phyloP scores from a whole-genome alignment of 257 asterid genomes.

The Apocynum venetum region DNA sequence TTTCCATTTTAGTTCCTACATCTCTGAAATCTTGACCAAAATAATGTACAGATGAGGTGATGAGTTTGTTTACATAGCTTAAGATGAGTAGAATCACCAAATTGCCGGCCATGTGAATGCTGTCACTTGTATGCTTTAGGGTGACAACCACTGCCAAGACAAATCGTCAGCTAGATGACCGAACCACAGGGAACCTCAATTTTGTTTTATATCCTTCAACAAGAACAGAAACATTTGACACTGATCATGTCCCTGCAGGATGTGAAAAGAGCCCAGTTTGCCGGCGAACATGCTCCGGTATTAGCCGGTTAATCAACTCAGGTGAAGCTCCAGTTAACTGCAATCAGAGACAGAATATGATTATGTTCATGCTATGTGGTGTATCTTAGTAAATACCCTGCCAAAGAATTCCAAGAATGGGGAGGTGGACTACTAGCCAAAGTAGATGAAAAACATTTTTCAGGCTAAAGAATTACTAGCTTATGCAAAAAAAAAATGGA shows the following conservation, averaged over 20 bases:
- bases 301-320: slow-evolving; percentile 53
- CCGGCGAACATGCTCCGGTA: slow-evolving; percentile 44
- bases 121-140: slow-evolving; percentile 39
- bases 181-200: slow-evolving; percentile 3
- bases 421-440: background rate
- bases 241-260: slow-evolving; percentile 22
- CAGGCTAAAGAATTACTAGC: background rate
- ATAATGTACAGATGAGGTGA: slow-evolving; percentile 58
- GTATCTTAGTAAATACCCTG: background rate
- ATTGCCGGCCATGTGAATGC: slow-evolving; percentile 29
- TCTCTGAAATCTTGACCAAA: slow-evolving; percentile 30
- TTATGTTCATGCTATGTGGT: background rate
- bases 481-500: background rate
- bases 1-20: slow-evolving; percentile 27
- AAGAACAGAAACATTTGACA: slow-evolving; percentile 2
- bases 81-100: slow-evolving; percentile 25
- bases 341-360: slow-evolving; percentile 6
- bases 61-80: slow-evolving; percentile 24
- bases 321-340: slow-evolving; percentile 80
- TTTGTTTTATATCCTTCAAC: slow-evolving; percentile 5
- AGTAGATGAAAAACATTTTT: background rate
- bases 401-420: background rate
- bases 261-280: slow-evolving; percentile 27
- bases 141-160: slow-evolving; percentile 25
- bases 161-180: slow-evolving; percentile 16